Evolutionary conservation across 805 yeast genomes (phyloP).

Genomic region (Saccharomycopsis fibuligera): DNA sequence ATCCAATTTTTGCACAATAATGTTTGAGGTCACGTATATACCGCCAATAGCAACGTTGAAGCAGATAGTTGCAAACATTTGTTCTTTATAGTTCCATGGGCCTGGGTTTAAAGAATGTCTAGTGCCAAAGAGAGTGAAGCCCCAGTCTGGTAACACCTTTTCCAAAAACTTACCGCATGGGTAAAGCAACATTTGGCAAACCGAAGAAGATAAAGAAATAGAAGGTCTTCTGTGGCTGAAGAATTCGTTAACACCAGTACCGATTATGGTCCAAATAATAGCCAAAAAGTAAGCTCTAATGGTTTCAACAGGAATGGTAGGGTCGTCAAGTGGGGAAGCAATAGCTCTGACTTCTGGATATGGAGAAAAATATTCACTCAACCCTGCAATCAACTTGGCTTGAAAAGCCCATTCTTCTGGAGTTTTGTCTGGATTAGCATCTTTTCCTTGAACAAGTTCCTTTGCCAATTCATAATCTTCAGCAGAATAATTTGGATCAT

Average conservation of each 20-base stretch:
- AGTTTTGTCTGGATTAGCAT: conserved; percentile 22
- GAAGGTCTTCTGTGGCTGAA: conserved; percentile 49
- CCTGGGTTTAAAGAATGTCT: conserved; percentile 49
- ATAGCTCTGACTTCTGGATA: conserved; percentile 64
- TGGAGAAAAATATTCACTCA: conserved; percentile 36
- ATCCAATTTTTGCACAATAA: conserved; percentile 29
- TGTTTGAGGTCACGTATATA: conserved; percentile 32
- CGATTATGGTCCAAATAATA: conserved; percentile 42
- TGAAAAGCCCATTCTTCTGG: conserved; percentile 23
- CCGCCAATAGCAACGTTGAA: conserved; percentile 31
- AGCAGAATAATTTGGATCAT: conserved; percentile 41
- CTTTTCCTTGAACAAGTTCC: conserved; percentile 24
- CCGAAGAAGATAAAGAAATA: conserved; percentile 35
- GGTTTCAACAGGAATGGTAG: conserved; percentile 41
- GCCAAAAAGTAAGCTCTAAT: conserved; percentile 34
- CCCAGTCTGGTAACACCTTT: conserved; percentile 38
- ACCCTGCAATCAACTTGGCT: conserved; percentile 29
- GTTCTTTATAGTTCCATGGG: conserved; percentile 59
- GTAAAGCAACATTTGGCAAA: conserved; percentile 39
- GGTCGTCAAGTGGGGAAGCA: conserved; percentile 45
- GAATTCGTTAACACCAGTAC: conserved; percentile 49
- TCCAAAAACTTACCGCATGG: conserved; percentile 40
- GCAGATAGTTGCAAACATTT: conserved; percentile 50
- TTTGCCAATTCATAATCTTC: conserved; percentile 32
- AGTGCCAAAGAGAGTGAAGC: conserved; percentile 33